These are phyloP conservation scores for Cyberlindnera lachancei DNA, from an alignment of 805 yeast genomes.

Conservation along the genomic window DNA sequence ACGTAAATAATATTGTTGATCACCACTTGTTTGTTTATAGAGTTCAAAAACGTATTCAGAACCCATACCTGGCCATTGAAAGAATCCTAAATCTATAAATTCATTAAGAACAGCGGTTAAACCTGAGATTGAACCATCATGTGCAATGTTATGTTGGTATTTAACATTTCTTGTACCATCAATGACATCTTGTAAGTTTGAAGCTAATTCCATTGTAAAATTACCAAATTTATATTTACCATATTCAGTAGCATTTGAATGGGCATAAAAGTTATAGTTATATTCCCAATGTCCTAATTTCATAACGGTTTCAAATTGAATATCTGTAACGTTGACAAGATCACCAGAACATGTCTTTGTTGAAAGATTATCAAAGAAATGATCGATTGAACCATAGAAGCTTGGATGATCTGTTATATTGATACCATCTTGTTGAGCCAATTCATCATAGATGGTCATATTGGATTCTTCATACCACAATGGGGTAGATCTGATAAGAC, in stretches of 20 bases:
- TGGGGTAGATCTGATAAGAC: constrained; percentile 21
- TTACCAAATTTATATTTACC: constrained; percentile 29
- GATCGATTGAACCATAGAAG: constrained; percentile 30
- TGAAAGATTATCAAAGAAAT: constrained; percentile 35
- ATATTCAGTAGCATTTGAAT: constrained; percentile 28
- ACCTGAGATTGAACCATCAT: constrained; percentile 32
- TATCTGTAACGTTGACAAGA: constrained; percentile 24
- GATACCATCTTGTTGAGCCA: constrained; percentile 21
- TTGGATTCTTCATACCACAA: constrained; percentile 31
- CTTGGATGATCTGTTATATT: constrained; percentile 14
- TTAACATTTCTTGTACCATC: constrained; percentile 22
- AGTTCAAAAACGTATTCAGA: constrained; percentile 34
- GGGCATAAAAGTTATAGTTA: constrained; percentile 30
- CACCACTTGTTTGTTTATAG: constrained; percentile 24
- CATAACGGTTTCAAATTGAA: constrained; percentile 32
- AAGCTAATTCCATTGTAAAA: constrained; percentile 29
- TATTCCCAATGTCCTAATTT: constrained; percentile 38
- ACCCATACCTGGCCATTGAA: constrained; percentile 46
- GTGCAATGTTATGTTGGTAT: constrained; percentile 36
- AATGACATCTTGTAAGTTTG: constrained; percentile 23
- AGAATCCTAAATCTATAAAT: constrained; percentile 17
- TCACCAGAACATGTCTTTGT: constrained; percentile 33
- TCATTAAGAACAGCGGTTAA: constrained; percentile 29
- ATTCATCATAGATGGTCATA: constrained; percentile 20
- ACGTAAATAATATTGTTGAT: constrained; percentile 25